Conservation (phyloP, 2,329 filamentous ascomycete species). For the Fusarium sp. region DNA sequence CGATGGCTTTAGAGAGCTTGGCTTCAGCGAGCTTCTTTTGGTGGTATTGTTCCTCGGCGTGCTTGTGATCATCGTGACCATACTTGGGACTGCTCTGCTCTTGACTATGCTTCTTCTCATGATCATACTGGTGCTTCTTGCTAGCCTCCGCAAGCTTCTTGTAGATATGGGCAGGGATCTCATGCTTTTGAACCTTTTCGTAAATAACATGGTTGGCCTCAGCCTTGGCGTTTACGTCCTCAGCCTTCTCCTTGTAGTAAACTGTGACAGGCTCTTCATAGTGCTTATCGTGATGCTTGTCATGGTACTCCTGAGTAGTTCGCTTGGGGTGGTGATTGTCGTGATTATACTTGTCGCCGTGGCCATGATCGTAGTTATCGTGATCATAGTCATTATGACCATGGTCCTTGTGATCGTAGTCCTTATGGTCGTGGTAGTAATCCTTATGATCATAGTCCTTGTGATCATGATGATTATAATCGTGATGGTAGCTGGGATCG, state of each 20-base stretch:
- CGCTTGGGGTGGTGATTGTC: conserved; percentile 21
- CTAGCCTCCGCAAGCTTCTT: conserved; percentile 6
- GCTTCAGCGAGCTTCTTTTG: background rate
- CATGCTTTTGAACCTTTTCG: conserved; percentile 13
- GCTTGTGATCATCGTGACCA: conserved; percentile 1
- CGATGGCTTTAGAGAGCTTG: conserved; percentile 10
- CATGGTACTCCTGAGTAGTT: background rate
- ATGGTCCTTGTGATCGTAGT: background rate
- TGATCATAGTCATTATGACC: background rate
- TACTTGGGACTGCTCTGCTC: background rate
- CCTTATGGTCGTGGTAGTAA: background rate
- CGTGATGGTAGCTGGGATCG: background rate
- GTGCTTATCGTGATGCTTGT: background rate
- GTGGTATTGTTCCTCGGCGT: background rate
- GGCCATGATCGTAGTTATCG: conserved; percentile 4
- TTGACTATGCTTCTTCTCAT: conserved; percentile 1
- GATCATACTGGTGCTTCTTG: background rate
- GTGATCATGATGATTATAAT: background rate
- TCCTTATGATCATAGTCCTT: background rate
- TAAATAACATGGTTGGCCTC: conserved; percentile 6
- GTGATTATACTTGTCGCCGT: conserved; percentile 10
- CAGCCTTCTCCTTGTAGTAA: conserved; percentile 17
- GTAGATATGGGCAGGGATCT: background rate
- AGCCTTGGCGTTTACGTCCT: conserved; percentile 1
- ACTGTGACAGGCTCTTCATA: conserved; percentile 1